These are phyloP conservation scores for Neofusicoccum parvum DNA, from an alignment of 2,329 filamentous ascomycete genomes.

Conservation along the genomic window DNA sequence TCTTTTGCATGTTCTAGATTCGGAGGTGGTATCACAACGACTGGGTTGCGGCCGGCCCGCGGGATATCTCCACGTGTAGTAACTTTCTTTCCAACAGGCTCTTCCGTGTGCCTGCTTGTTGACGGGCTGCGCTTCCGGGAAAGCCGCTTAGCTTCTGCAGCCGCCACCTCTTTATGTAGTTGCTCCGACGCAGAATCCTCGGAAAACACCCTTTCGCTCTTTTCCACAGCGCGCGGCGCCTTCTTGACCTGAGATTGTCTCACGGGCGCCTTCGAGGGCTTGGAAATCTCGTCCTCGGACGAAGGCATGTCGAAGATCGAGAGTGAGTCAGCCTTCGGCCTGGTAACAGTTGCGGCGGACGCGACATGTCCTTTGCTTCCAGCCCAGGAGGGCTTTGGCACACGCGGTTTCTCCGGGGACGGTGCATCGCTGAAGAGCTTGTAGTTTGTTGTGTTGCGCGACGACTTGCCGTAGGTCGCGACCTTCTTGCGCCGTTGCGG, in stretches of 20 bases:
- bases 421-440: constrained; percentile 30
- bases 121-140: not conserved
- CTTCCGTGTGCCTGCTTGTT: not conserved
- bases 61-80: not conserved
- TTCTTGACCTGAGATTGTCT: not conserved
- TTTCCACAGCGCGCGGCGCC: not conserved
- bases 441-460: constrained; percentile 28
- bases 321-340: constrained; percentile 3
- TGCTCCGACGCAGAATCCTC: constrained; percentile 21
- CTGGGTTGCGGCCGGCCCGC: not conserved
- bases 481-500: constrained; percentile 39
- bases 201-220: not conserved
- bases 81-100: not conserved
- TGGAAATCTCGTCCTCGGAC: constrained; percentile 29
- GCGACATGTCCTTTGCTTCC: constrained; percentile 3
- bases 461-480: constrained; percentile 42
- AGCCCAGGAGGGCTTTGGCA: constrained; percentile 20
- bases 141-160: constrained; percentile 3
- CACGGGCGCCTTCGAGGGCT: not conserved
- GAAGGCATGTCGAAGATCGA: constrained; percentile 47
- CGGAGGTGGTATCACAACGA: not conserved
- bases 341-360: not conserved
- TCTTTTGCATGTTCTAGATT: not conserved
- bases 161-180: constrained; percentile 6
- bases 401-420: constrained; percentile 38